Evolutionary conservation across 352 stramenopile species (phyloP).

Genomic region (Phytopythium helicoides): DNA sequence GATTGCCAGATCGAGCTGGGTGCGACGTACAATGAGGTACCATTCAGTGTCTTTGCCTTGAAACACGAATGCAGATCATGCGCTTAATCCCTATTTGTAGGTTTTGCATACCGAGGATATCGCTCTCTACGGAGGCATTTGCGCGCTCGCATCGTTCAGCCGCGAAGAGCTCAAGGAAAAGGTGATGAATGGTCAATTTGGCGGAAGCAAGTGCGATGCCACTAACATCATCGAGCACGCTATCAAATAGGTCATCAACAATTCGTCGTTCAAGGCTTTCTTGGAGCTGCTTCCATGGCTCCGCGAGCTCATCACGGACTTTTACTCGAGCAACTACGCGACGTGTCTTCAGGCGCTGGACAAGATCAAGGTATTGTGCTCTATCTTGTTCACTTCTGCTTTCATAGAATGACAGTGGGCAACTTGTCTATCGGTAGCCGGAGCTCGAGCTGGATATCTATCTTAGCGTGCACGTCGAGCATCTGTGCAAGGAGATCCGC

Average conservation of each 20-base stretch:
- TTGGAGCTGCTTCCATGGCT: constrained; percentile 85
- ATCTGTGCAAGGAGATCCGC: constrained; percentile 80
- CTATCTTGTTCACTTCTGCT: background rate
- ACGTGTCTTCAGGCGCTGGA: constrained; percentile 75
- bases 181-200: constrained; percentile 23
- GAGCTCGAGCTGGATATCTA: constrained; percentile 83
- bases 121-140: constrained; percentile 84
- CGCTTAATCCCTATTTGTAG: constrained; percentile 2
- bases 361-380: constrained; percentile 55
- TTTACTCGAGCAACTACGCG: constrained; percentile 87
- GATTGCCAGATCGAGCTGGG: constrained; percentile 81
- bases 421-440: constrained; percentile 31
- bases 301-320: constrained; percentile 86
- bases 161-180: constrained; percentile 79
- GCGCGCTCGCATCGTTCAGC: constrained; percentile 80
- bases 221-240: too few species aligned
- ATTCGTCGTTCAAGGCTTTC: constrained; percentile 86
- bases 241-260: constrained; percentile 78
- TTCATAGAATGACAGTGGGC: background rate
- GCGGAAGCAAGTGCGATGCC: too few species aligned
- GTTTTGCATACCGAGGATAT: constrained; percentile 84
- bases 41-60: background rate
- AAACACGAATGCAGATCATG: background rate
- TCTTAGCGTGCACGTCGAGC: constrained; percentile 65
- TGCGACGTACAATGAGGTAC: constrained; percentile 75